Evolutionary conservation across 139 green algal genomes (phyloP).

Genomic region (Volvox africanus): DNA sequence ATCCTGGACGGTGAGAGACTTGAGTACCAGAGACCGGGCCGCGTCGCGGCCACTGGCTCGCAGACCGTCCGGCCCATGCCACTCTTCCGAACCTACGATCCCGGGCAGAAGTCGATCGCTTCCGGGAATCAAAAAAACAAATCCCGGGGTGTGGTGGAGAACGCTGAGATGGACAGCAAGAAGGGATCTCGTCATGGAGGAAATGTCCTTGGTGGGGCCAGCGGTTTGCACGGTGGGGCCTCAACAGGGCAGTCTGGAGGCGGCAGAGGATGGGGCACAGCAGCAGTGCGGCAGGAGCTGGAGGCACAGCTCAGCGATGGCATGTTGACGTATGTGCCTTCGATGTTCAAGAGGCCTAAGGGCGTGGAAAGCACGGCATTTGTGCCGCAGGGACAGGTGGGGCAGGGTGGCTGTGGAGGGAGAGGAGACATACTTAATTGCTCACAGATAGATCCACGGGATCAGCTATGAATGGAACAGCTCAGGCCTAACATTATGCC

Average conservation of each 20-base stretch:
- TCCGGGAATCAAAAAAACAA: background rate
- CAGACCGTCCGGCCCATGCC: background rate
- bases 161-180: background rate
- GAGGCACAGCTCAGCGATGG: constrained; percentile 17
- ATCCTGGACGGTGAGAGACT: constrained; percentile 2
- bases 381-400: constrained; percentile 35
- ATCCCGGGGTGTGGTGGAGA: background rate
- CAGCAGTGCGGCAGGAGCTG: background rate
- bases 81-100: background rate
- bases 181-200: background rate
- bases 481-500: no score
- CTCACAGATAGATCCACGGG: no score
- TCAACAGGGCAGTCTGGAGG: background rate
- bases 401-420: background rate
- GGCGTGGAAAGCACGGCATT: background rate
- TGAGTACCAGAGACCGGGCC: background rate
- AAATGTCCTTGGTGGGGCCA: background rate
- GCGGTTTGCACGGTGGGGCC: background rate
- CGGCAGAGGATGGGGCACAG: background rate
- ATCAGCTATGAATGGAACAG: no score
- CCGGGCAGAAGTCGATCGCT: background rate
- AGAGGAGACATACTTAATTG: background rate
- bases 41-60: no score
- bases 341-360: background rate
- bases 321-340: constrained; percentile 38